A percentile compares a stretch with the other conserved stretches of the same genome.
Conservation (phyloP, 257 asterid species). For the Phtheirospermum japonicum region DNA sequence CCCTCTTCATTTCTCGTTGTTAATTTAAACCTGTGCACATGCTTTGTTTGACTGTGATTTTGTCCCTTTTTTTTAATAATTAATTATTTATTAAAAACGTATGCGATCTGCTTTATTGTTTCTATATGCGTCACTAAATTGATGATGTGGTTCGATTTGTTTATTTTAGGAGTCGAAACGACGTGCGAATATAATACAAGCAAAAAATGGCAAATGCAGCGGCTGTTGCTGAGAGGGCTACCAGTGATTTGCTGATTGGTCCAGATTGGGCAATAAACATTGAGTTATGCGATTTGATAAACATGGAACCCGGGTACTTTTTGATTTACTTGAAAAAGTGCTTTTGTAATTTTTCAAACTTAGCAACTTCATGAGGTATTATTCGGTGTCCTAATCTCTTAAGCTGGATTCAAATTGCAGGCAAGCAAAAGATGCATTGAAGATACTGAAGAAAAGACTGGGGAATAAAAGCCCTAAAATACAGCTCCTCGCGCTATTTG, state of each 20-base stretch:
- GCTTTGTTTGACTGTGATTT: conserved; percentile 12
- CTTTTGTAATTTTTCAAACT: neutral
- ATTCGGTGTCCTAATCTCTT: conserved; percentile 23
- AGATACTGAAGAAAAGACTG: conserved; percentile 82
- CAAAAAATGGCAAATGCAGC: conserved; percentile 79
- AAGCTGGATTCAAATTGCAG: conserved; percentile 43
- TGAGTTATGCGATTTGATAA: conserved; percentile 87
- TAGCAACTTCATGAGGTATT: neutral
- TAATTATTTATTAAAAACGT: too few relatives aligned
- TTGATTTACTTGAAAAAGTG: conserved; percentile 1
- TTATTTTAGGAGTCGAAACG: conserved; percentile 24
- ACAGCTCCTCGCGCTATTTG: conserved; percentile 87
- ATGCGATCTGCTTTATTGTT: conserved; percentile 12
- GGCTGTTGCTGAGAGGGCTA: conserved; percentile 93
- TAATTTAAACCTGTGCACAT: neutral
- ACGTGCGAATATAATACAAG: conserved; percentile 21
- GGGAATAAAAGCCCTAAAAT: conserved; percentile 82
- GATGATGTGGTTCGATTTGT: conserved; percentile 25
- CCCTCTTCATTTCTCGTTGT: neutral
- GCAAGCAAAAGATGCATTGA: conserved; percentile 90
- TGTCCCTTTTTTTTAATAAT: too few relatives aligned
- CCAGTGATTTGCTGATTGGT: conserved; percentile 86
- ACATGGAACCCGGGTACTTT: conserved; percentile 73
- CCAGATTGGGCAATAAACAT: conserved; percentile 98
- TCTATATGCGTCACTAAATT: conserved; percentile 11